Base-by-base conservation (phyloP, 2,329 filamentous ascomycete species). In the Endoconidiophora laricicola region DNA sequence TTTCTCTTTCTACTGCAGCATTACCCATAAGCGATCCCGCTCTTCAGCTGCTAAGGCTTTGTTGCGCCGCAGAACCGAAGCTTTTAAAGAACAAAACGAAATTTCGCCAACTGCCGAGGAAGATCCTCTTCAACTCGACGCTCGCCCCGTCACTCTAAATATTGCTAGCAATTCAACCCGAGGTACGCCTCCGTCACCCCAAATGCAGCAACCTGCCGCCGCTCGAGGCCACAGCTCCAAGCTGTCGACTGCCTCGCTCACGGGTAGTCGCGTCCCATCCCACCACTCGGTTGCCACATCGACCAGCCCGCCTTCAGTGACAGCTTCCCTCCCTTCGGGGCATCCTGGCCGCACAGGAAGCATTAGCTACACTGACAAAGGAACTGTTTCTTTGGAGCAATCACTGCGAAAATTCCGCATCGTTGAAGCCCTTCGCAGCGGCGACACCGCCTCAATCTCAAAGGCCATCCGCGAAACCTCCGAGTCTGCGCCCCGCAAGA, bases 321-420 rank as follows among this genome's bases (percentile, higher is more conserved):
- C 60, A 53, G 57, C 57, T 4, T 50, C 50, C 12, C 45, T 53
- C 6, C 24, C 48, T 39, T 50, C 50, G 26, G 44, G 20, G n/a
- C 56, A 33, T 44, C 56, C 50, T 53, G 53, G 47, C 36, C 56
- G 53, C 16, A 55, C 47, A 37, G 55, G 52, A 22, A 54, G 38
- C 40, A 50, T 54, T 20, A 55, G 57, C 22, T 49, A 51, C 39
- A 54, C 59, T 39, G 69, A 70, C 46, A 74, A 70, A 59, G 65
- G 63, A 3, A 40, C 48, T 23, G 65, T 61, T 36, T 79, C 78
- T 22, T 83, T 98, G 52, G 88, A 98, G 62, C 87, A 94, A 64
- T 95, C 90, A 0, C 86, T 98, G 48, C 79, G 83, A 61, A 88
- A 94, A 57, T 98, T 98, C 65, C 81, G 88, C 57, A 78, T 95